Evolutionary conservation across 257 asterid species (phyloP).

Genomic region (Penstemon eatonii): DNA sequence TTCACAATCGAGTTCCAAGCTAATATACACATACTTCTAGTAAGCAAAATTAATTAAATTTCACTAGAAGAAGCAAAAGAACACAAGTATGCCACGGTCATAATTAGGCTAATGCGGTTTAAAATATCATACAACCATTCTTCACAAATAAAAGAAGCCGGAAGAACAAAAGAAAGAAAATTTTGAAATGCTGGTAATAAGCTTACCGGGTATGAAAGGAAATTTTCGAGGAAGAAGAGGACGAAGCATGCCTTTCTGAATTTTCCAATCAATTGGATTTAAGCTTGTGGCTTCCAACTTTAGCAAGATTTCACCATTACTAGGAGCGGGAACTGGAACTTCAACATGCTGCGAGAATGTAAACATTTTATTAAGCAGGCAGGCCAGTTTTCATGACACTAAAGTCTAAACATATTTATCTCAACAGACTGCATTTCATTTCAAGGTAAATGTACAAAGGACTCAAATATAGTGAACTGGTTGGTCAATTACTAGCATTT

Average conservation of each 20-base stretch:
- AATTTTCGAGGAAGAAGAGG: conserved; percentile 72
- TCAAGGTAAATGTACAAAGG: too few species aligned
- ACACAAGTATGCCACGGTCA: neutral
- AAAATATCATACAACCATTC: neutral
- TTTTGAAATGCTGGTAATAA: conserved; percentile 13
- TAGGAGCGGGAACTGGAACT: conserved; percentile 72
- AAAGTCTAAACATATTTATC: too few species aligned
- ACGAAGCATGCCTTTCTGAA: conserved; percentile 75
- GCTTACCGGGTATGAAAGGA: conserved; percentile 78
- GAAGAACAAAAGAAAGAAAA: conserved; percentile 4
- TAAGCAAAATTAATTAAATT: too few species aligned
- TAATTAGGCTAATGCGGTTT: neutral
- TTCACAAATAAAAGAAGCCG: neutral
- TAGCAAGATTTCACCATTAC: conserved; percentile 74
- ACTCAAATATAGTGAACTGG: neutral
- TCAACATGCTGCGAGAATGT: conserved; percentile 67
- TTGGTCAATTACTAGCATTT: neutral
- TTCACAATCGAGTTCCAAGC: neutral
- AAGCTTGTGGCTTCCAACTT: conserved; percentile 78
- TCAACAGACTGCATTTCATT: too few species aligned
- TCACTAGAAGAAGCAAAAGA: neutral
- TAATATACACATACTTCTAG: too few species aligned
- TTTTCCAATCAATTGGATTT: conserved; percentile 85
- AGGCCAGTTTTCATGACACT: too few species aligned
- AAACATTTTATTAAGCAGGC: neutral